These are phyloP conservation scores for Vitis riparia DNA, from an alignment of 164 flowering plant genomes.

Conservation along the genomic window DNA sequence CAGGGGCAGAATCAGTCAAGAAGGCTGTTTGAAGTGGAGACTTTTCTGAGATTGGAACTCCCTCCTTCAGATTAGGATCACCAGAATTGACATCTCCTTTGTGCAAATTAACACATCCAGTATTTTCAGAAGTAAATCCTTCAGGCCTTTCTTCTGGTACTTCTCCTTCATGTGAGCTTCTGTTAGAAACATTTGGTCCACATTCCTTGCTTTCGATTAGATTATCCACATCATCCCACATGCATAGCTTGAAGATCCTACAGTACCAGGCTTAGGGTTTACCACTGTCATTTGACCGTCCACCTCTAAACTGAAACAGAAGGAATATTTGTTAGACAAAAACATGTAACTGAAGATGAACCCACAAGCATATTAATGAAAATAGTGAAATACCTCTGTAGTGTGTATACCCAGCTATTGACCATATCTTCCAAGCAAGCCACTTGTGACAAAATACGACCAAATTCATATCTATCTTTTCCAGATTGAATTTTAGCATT, in stretches of 20 bases:
- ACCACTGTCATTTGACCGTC: slow-evolving; percentile 31
- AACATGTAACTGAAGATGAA: slow-evolving; percentile 5
- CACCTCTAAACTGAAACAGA: slow-evolving; percentile 64
- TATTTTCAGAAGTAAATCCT: slow-evolving; percentile 11
- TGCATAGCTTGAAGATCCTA: slow-evolving; percentile 12
- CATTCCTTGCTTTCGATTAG: slow-evolving; percentile 20
- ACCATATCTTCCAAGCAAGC: slow-evolving; percentile 94
- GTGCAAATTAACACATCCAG: slow-evolving; percentile 12
- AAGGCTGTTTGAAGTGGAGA: slow-evolving; percentile 17
- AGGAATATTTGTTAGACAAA: slow-evolving; percentile 17
- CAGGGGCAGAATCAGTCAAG: slow-evolving; percentile 14
- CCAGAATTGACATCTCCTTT: slow-evolving; percentile 12
- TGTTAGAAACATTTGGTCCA: slow-evolving; percentile 16
- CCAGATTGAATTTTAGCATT: slow-evolving; percentile 65
- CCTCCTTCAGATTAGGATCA: slow-evolving; percentile 17
- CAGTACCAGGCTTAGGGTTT: slow-evolving; percentile 16
- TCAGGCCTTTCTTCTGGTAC: slow-evolving; percentile 17
- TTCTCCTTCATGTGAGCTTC: slow-evolving; percentile 18
- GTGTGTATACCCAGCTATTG: slow-evolving; percentile 67
- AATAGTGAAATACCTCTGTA: slow-evolving; percentile 57
- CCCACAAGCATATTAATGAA: slow-evolving; percentile 3
- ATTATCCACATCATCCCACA: slow-evolving; percentile 5
- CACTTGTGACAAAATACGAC: slow-evolving; percentile 83
- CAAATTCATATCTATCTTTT: slow-evolving; percentile 63
- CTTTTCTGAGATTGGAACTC: slow-evolving; percentile 11